These are phyloP conservation scores for Candida pseudoviswanathii DNA, from an alignment of 1,139 yeast genomes.

Conservation along the genomic window DNA sequence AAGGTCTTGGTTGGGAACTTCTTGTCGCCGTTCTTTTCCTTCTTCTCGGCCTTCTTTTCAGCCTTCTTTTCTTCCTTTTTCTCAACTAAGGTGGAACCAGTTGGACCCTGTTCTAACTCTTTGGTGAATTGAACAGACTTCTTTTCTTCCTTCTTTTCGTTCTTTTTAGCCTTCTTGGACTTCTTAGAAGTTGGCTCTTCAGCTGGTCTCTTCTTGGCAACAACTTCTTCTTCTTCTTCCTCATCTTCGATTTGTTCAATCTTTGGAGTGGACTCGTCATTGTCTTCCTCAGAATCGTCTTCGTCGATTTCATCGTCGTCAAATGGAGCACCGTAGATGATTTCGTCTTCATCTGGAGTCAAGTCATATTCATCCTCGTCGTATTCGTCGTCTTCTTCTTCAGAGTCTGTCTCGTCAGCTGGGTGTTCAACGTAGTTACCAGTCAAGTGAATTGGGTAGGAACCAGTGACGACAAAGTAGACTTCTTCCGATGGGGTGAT, in stretches of 20 bases:
- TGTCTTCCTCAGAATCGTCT: slow-evolving; percentile 57
- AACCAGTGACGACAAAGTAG: slow-evolving; percentile 91
- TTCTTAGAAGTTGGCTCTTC: slow-evolving; percentile 32
- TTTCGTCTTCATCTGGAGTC: slow-evolving; percentile 91
- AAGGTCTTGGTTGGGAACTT: slow-evolving; percentile 72
- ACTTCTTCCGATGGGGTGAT: slow-evolving; percentile 94
- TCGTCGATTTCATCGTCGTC: slow-evolving; percentile 64
- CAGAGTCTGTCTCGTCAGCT: slow-evolving; percentile 68
- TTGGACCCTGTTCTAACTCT: slow-evolving; percentile 92
- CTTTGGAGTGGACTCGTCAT: slow-evolving; percentile 17
- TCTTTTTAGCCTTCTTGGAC: slow-evolving; percentile 49
- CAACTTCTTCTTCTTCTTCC: slow-evolving; percentile 31
- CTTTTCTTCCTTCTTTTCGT: slow-evolving; percentile 32
- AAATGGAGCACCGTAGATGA: slow-evolving; percentile 54
- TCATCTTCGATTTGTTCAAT: slow-evolving; percentile 42
- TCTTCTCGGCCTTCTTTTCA: slow-evolving; percentile 21
- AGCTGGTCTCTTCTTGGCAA: slow-evolving; percentile 36
- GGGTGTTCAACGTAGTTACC: slow-evolving; percentile 98
- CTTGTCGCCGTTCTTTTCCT: slow-evolving; percentile 32
- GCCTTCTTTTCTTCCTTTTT: slow-evolving; percentile 28
- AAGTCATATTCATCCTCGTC: slow-evolving; percentile 80
- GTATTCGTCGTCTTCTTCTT: slow-evolving; percentile 51
- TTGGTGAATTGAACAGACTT: slow-evolving; percentile 87
- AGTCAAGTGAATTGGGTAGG: slow-evolving; percentile 86
- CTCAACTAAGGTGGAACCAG: slow-evolving; percentile 49